phyloP scores from a whole-genome alignment of 2,329 filamentous ascomycete species.

The Didymella lethalis region DNA sequence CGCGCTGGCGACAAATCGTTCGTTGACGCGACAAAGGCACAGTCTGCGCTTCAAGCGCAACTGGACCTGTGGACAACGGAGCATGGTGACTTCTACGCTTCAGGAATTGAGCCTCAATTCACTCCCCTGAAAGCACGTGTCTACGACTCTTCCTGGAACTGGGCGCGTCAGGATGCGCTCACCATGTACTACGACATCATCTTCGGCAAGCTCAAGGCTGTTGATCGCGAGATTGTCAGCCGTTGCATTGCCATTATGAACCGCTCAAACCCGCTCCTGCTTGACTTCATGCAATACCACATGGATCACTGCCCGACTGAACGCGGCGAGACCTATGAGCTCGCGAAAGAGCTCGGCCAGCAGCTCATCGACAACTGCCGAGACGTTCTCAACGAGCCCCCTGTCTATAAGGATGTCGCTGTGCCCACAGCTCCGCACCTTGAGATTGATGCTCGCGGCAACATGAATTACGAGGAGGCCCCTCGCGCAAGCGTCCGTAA shows the following conservation, averaged over 20 bases:
- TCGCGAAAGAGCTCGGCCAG: conserved; percentile 93
- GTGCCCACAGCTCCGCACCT: conserved; percentile 92
- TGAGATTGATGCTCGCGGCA: conserved; percentile 89
- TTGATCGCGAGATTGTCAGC: conserved; percentile 97
- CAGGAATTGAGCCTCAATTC: conserved; percentile 93
- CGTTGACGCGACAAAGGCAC: conserved; percentile 82
- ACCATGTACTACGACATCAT: conserved; percentile 99
- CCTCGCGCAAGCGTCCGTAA: conserved; percentile 90
- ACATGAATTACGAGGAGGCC: conserved; percentile 89
- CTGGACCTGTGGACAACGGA: conserved; percentile 94
- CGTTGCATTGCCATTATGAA: conserved; percentile 99
- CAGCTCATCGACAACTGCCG: conserved; percentile 98
- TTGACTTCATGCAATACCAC: conserved; percentile 99
- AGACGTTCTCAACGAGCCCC: conserved; percentile 82
- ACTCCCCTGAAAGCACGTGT: conserved; percentile 91
- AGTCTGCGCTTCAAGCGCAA: conserved; percentile 88
- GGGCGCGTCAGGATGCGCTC: conserved; percentile 95
- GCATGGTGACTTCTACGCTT: conserved; percentile 94
- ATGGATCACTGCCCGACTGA: conserved; percentile 98
- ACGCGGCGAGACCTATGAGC: conserved; percentile 93
- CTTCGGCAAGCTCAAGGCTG: conserved; percentile 89
- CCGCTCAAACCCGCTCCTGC: conserved; percentile 90
- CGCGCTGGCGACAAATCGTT: conserved; percentile 95
- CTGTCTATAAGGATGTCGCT: conserved; percentile 95
- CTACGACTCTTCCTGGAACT: conserved; percentile 99